Conservation (phyloP, 371 early-diverging fungal species). For the Mortierella sp. region DNA sequence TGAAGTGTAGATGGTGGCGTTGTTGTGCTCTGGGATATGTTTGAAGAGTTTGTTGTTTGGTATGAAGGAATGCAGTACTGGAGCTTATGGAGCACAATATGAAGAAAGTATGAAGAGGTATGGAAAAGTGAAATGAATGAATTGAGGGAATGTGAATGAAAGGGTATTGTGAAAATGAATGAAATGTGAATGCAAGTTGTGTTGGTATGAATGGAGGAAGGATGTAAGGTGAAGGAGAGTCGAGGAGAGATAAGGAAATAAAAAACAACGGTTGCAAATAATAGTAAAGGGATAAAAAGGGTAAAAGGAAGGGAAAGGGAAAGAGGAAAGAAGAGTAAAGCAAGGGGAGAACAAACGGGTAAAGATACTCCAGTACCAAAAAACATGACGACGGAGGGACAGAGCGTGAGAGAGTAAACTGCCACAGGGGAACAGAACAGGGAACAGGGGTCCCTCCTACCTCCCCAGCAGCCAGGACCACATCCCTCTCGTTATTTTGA, state of each 20-base stretch:
- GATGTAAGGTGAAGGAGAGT: not conserved
- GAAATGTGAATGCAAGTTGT: not conserved
- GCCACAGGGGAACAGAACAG: not conserved
- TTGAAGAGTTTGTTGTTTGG: not conserved
- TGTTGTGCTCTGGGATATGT: not conserved
- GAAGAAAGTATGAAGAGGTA: not conserved
- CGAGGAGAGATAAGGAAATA: conserved; percentile 7
- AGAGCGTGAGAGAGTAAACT: conserved; percentile 5
- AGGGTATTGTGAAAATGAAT: not conserved
- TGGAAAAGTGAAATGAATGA: not conserved
- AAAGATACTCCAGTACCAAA: no score
- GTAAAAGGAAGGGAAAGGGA: not conserved
- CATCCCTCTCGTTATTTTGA: not conserved
- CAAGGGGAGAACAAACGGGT: not conserved
- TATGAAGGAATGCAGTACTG: not conserved
- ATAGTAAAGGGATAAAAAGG: not conserved
- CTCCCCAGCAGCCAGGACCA: no score
- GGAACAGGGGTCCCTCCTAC: not conserved
- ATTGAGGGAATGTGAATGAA: not conserved
- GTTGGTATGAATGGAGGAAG: not conserved
- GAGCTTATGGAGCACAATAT: not conserved
- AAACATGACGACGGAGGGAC: not conserved
- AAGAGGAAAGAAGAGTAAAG: not conserved
- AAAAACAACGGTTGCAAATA: no score
- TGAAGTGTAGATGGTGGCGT: not conserved